phyloP scores from a whole-genome alignment of 2,329 filamentous ascomycete species.

The Blastomyces parvus region DNA sequence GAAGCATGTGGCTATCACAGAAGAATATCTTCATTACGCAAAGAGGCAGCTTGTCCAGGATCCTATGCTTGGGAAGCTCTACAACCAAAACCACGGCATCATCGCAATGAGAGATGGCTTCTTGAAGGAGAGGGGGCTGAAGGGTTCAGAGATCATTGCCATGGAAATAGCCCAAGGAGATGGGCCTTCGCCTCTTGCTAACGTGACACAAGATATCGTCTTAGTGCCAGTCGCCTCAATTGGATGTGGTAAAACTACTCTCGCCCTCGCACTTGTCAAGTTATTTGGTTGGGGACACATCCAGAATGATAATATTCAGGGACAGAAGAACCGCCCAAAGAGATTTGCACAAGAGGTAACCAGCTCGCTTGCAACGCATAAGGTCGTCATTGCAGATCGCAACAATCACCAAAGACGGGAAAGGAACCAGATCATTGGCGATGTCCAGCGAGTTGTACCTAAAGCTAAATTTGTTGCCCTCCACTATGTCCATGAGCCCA shows the following conservation, averaged over 20 bases:
- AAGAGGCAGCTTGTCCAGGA: slow-evolving; percentile 61
- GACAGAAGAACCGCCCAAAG: slow-evolving; percentile 61
- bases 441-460: slow-evolving; percentile 54
- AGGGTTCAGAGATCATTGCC: slow-evolving; percentile 82
- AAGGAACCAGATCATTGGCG: slow-evolving; percentile 74
- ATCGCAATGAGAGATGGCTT: slow-evolving; percentile 86
- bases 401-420: slow-evolving; percentile 91
- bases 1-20: slow-evolving; percentile 83
- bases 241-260: slow-evolving; percentile 92
- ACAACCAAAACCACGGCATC: slow-evolving; percentile 86
- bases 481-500: slow-evolving; percentile 71
- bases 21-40: slow-evolving; percentile 80
- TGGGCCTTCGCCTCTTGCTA: slow-evolving; percentile 3
- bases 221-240: slow-evolving; percentile 89
- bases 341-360: slow-evolving; percentile 66
- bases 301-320: slow-evolving; percentile 92
- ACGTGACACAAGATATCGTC: slow-evolving; percentile 58
- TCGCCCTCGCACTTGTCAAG: slow-evolving; percentile 69
- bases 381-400: slow-evolving; percentile 78
- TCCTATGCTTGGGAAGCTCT: slow-evolving; percentile 57
- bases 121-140: slow-evolving; percentile 69
- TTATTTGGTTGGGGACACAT: slow-evolving; percentile 88
- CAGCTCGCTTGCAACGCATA: slow-evolving; percentile 52
- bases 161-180: slow-evolving; percentile 45
- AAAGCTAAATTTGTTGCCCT: slow-evolving; percentile 69